Evolutionary conservation across 2,329 filamentous ascomycete species (phyloP).

Genomic region (Arthrocladium fulminans): DNA sequence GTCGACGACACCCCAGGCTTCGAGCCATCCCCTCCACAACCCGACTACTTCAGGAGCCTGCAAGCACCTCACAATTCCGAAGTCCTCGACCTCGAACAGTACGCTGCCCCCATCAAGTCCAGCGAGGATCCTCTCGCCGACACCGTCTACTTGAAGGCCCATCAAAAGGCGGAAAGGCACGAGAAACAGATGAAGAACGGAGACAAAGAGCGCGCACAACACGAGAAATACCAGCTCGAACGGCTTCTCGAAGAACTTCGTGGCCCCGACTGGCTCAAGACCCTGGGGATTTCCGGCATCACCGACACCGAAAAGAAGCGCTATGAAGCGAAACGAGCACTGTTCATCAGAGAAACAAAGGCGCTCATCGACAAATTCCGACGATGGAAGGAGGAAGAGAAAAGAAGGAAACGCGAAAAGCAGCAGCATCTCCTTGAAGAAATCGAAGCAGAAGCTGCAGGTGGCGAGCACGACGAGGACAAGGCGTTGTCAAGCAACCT

Average conservation of each 20-base stretch:
- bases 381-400: constrained; percentile 82
- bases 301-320: constrained; percentile 79
- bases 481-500: constrained; percentile 7
- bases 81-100: constrained; percentile 36
- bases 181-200: constrained; percentile 62
- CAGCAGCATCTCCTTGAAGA: constrained; percentile 51
- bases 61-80: constrained; percentile 35
- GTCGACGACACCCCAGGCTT: constrained; percentile 46
- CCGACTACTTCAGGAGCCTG: constrained; percentile 23
- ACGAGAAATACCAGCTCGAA: constrained; percentile 58
- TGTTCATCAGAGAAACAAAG: constrained; percentile 77
- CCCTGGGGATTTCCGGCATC: constrained; percentile 79
- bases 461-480: not conserved
- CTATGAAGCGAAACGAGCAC: constrained; percentile 74
- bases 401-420: constrained; percentile 66
- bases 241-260: constrained; percentile 69
- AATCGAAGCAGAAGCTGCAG: constrained; percentile 31
- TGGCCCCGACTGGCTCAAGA: constrained; percentile 83
- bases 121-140: constrained; percentile 49
- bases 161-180: constrained; percentile 53
- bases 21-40: constrained; percentile 14
- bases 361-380: constrained; percentile 79
- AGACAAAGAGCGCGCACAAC: constrained; percentile 56
- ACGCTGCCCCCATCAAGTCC: constrained; percentile 20
- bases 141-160: constrained; percentile 48